Percentiles rank a stretch among this genome's conserved stretches.
Conservation (phyloP, 352 stramenopile species). For the Phytopythium vexans region DNA sequence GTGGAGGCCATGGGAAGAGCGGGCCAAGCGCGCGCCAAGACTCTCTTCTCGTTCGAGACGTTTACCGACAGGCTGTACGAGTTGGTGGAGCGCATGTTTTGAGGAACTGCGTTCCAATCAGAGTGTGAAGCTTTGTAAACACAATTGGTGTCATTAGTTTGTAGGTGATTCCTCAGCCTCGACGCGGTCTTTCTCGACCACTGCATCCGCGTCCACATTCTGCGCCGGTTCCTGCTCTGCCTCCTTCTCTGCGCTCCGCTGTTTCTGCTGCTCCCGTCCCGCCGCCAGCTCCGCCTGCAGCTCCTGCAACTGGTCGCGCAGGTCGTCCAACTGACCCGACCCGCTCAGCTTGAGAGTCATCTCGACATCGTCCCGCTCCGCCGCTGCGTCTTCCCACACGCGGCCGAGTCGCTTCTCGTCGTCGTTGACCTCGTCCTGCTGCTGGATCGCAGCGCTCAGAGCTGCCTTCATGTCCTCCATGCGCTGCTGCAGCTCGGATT, state of each 20-base stretch:
- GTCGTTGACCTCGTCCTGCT: constrained; percentile 58
- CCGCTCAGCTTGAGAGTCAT: constrained; percentile 64
- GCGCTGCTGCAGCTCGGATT: constrained; percentile 40
- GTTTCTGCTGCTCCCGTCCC: not conserved
- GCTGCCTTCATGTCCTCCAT: constrained; percentile 55
- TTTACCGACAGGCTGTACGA: constrained; percentile 63
- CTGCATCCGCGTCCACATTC: too few species aligned
- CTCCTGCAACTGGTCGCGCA: constrained; percentile 25
- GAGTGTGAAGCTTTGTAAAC: too few species aligned
- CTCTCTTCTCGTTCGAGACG: constrained; percentile 71
- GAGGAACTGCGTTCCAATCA: too few species aligned
- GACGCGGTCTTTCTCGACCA: too few species aligned
- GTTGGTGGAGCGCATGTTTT: constrained; percentile 21
- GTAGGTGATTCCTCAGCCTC: too few species aligned
- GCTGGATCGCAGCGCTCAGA: constrained; percentile 31
- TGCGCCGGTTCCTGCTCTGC: not conserved
- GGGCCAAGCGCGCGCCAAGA: constrained; percentile 46
- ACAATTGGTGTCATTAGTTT: too few species aligned
- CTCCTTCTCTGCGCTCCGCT: not conserved
- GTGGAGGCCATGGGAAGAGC: constrained; percentile 48
- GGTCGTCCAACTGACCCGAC: constrained; percentile 33
- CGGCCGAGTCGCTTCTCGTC: constrained; percentile 20
- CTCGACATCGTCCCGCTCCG: constrained; percentile 63
- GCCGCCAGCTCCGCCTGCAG: constrained; percentile 10
- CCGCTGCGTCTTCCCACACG: constrained; percentile 33